Percentiles rank a stretch among this genome's conserved stretches.
These are phyloP conservation scores for Austroboletus novae-zelandiae DNA, from an alignment of 1,284 basidiomycete genomes.

Conservation along the genomic window DNA sequence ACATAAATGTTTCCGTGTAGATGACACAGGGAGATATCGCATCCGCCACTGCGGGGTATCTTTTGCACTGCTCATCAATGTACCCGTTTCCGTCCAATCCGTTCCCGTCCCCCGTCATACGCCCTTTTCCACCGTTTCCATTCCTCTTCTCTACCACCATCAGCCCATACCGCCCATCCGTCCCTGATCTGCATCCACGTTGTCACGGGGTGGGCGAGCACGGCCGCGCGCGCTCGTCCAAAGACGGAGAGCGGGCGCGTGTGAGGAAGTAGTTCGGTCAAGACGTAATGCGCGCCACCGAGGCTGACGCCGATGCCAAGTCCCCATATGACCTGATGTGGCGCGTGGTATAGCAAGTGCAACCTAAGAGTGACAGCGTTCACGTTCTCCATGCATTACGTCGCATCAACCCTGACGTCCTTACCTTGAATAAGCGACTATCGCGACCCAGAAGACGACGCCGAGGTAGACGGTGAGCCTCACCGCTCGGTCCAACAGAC, in stretches of 20 bases:
- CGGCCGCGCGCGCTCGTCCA: conserved; percentile 46
- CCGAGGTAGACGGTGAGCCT: conserved; percentile 47
- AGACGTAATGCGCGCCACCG: conserved; percentile 55
- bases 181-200: conserved; percentile 73
- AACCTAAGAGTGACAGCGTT: conserved; percentile 42
- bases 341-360: conserved; percentile 72
- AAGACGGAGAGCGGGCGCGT: conserved; percentile 50
- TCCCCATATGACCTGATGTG: conserved; percentile 73
- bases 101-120: conserved; percentile 34
- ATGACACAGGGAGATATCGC: no score
- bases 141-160: conserved; percentile 65
- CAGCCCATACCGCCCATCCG: conserved; percentile 77
- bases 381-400: background rate
- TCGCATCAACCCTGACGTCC: background rate
- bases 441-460: conserved; percentile 52
- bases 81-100: conserved; percentile 11
- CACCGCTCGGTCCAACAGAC: conserved; percentile 49
- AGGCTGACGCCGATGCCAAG: conserved; percentile 60
- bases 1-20: no score
- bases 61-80: conserved; percentile 6
- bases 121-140: conserved; percentile 60
- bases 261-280: conserved; percentile 61
- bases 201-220: conserved; percentile 59
- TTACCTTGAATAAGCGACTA: conserved; percentile 80
- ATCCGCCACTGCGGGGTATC: no score